A percentile compares a stretch with the other conserved stretches of the same genome.
Conservation (phyloP, 805 yeast species). For the Wickerhamomyces rabaulensis region DNA sequence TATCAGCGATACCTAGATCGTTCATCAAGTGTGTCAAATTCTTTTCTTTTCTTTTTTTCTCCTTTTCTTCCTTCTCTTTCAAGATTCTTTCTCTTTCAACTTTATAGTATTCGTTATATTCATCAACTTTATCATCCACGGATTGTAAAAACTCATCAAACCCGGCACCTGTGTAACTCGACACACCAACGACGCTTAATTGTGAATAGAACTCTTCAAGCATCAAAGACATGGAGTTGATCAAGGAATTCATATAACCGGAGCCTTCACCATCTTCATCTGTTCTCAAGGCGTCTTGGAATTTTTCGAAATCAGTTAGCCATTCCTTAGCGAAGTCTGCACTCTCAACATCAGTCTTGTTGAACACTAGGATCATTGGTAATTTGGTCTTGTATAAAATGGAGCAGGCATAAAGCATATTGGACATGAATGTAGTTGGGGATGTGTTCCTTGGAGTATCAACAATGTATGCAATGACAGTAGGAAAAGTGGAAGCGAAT, state of each 20-base stretch:
- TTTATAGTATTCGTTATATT: conserved; percentile 76
- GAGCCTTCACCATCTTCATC: conserved; percentile 69
- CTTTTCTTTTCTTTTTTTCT: conserved; percentile 63
- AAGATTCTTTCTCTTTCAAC: conserved; percentile 81
- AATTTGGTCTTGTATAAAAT: conserved; percentile 91
- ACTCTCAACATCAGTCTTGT: conserved; percentile 84
- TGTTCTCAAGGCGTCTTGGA: conserved; percentile 69
- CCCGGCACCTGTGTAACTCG: conserved; percentile 91
- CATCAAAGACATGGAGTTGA: conserved; percentile 94
- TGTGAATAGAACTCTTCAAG: conserved; percentile 93
- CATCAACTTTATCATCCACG: conserved; percentile 82
- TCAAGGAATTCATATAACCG: conserved; percentile 91
- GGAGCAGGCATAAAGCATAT: conserved; percentile 97
- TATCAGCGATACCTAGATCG: conserved; percentile 68
- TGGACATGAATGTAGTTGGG: conserved; percentile 96
- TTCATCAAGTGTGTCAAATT: conserved; percentile 72
- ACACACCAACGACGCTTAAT: conserved; percentile 87
- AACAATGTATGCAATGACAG: conserved; percentile 90
- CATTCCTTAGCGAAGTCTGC: conserved; percentile 89
- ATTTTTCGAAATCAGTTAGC: conserved; percentile 95
- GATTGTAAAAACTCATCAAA: conserved; percentile 85
- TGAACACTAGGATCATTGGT: conserved; percentile 95
- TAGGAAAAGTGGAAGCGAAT: conserved; percentile 92
- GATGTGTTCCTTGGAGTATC: conserved; percentile 94
- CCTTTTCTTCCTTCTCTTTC: conserved; percentile 71